Conservation (phyloP, 2,329 filamentous ascomycete genomes). For the Grosmannia clavigera region DNA sequence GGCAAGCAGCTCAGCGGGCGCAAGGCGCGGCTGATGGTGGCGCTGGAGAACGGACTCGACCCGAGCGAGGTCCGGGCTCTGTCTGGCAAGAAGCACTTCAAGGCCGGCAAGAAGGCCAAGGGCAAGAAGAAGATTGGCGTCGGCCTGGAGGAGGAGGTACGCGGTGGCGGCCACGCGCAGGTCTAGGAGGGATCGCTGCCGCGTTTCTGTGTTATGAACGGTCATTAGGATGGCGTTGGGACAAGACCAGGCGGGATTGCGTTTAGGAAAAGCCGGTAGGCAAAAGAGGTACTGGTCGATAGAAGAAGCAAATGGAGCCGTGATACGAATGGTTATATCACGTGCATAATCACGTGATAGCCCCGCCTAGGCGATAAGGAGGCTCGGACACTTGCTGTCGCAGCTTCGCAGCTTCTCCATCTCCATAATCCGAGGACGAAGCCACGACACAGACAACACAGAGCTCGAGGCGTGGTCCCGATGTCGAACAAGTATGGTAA, state of each 20-base stretch:
- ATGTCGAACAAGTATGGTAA: conserved; percentile 41
- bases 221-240: background rate
- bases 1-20: conserved; percentile 65
- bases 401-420: background rate
- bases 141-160: conserved; percentile 1
- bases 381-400: background rate
- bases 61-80: conserved; percentile 58
- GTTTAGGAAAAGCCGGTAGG: background rate
- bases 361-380: background rate
- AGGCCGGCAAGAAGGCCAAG: conserved; percentile 50
- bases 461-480: conserved; percentile 5
- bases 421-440: background rate
- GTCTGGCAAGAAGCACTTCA: conserved; percentile 85
- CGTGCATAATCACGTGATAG: background rate
- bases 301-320: background rate
- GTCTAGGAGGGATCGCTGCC: background rate
- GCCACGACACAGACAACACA: background rate
- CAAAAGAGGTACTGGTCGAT: background rate
- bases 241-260: background rate
- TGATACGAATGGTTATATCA: background rate
- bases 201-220: background rate
- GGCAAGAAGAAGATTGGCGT: conserved; percentile 27
- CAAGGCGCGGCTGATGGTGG: conserved; percentile 69
- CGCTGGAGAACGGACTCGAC: conserved; percentile 75
- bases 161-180: background rate